Base-by-base conservation (phyloP, 306 rosid species). In the Echinosophora koreensis region DNA sequence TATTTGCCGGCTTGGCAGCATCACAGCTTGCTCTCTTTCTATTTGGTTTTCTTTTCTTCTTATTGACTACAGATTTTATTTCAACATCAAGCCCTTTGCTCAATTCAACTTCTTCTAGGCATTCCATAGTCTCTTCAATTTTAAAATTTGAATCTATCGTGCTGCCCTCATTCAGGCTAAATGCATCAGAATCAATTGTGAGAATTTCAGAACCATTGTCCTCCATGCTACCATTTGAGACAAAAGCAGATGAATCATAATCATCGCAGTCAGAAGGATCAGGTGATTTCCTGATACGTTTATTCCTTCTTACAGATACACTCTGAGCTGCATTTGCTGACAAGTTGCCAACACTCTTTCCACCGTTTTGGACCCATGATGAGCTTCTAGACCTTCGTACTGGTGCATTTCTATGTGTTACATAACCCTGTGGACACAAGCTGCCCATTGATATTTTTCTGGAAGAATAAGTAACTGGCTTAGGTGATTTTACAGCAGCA, bases 41-140 rank as follows among this genome's bases (percentile, higher is more conserved):
- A 81, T 59, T 89, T 35, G 92, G 89, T 81, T 94, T 90, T 85
- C 98, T 92, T 88, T 90, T 94, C 89, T 88, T 92, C 87, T 84
- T 94, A 17, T 86, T 82, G 77, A 87, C 80, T 64, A 84, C 86
- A 28, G 92, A 83, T 82, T 77, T 89, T 64, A 87, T 88, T 74
- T 88, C 85, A 57, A 86, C 87, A 85, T 89, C 91, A 87, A 89
- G 89, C 44, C 85, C 87, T 77, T 85, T 90, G 58, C 72, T 83
- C 87, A 86, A 80, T 82, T 85, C 88, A 69, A 77, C 83, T 69
- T 89, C 88, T 66, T 90, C 89, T 69, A 87, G 66, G 71, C 84
- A 93, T 71, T 87, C 91, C 74, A 72, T 74, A 55, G 90, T 74
- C 74, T 85, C 95, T 17, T 92, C 92, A 39, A 75, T 62, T 64